Conservation (phyloP, 805 yeast genomes). For the Candida montana region DNA sequence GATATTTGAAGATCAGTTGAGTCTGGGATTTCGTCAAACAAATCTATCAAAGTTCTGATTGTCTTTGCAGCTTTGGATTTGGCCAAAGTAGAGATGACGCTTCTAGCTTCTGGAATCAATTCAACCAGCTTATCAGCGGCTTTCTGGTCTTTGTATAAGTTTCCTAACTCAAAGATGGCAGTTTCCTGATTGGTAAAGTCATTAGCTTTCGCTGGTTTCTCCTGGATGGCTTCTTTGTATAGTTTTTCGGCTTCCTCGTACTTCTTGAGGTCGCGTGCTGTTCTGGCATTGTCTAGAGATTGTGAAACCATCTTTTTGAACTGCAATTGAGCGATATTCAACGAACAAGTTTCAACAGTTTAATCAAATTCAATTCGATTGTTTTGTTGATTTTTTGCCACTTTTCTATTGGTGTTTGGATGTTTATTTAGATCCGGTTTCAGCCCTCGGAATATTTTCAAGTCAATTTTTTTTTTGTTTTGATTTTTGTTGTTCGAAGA, state of each 20-base stretch:
- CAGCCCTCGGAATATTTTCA: no score
- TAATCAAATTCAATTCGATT: not conserved
- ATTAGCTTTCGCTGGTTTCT: constrained; percentile 20
- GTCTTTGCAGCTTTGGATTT: constrained; percentile 94
- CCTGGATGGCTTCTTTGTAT: constrained; percentile 46
- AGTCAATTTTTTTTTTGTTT: no score
- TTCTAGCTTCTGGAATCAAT: constrained; percentile 64
- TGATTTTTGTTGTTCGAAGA: no score
- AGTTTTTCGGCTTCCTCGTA: constrained; percentile 52
- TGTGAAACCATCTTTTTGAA: constrained; percentile 16
- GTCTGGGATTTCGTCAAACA: constrained; percentile 57
- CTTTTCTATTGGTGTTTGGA: constrained; percentile 2
- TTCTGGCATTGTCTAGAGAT: constrained; percentile 54
- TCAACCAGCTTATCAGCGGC: constrained; percentile 48
- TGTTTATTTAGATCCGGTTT: no score
- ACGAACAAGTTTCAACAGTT: no score
- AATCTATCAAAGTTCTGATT: constrained; percentile 73
- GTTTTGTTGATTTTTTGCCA: constrained; percentile 8
- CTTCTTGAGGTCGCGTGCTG: constrained; percentile 45
- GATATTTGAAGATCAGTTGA: constrained; percentile 65
- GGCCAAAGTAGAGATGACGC: constrained; percentile 72
- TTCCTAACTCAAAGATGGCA: constrained; percentile 66
- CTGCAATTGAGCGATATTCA: not conserved
- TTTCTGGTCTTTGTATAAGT: constrained; percentile 49
- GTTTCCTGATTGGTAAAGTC: constrained; percentile 25